Evolutionary conservation across 192 early-diverging fungal species (phyloP).

Genomic region (Backusella macrospora): DNA sequence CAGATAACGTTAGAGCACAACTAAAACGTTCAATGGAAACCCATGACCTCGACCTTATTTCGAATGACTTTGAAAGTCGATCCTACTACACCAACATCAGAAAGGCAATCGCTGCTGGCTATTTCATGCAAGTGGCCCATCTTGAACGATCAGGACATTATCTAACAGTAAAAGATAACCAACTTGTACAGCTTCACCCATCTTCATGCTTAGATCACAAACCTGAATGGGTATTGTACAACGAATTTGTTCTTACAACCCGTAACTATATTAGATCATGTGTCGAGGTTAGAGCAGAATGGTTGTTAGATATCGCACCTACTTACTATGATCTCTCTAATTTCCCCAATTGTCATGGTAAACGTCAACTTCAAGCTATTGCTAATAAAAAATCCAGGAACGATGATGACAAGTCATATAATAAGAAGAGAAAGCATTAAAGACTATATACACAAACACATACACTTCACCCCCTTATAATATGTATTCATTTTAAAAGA

Average conservation of each 20-base stretch:
- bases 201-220: constrained; percentile 86
- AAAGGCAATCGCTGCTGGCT: constrained; percentile 87
- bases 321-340: constrained; percentile 88
- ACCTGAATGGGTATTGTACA: constrained; percentile 99
- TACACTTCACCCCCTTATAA: not conserved
- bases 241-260: constrained; percentile 97
- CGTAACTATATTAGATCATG: constrained; percentile 96
- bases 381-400: constrained; percentile 54
- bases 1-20: constrained; percentile 91
- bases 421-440: constrained; percentile 44
- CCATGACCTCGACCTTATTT: constrained; percentile 66
- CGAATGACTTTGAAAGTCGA: constrained; percentile 70
- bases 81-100: constrained; percentile 88
- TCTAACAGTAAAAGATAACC: constrained; percentile 96
- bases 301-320: constrained; percentile 83
- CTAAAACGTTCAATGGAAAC: constrained; percentile 83
- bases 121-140: constrained; percentile 99
- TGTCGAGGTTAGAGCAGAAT: constrained; percentile 86
- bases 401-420: constrained; percentile 45
- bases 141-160: constrained; percentile 87
- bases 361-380: constrained; percentile 78
- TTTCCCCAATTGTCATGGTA: constrained; percentile 93
- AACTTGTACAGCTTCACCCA: constrained; percentile 91
- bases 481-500: not conserved
- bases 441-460: not conserved